Evolutionary conservation across 352 stramenopile species (phyloP).

Genomic region (Blastocystis sp.): DNA sequence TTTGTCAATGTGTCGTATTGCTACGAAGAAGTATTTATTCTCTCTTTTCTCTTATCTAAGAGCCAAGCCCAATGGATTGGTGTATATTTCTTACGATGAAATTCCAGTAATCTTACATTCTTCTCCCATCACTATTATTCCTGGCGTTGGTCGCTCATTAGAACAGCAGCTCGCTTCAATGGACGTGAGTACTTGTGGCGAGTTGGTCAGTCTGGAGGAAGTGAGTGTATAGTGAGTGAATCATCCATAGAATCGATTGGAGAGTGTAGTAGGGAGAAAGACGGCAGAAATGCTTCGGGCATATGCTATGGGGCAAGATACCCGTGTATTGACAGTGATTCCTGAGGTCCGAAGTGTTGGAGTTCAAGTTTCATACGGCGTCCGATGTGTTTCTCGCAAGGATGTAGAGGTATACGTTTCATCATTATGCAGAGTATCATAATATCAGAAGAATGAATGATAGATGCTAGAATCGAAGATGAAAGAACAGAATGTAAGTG

Average conservation of each 20-base stretch:
- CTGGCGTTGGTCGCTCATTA: not conserved
- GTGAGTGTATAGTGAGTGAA: not conserved
- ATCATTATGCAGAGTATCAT: not conserved
- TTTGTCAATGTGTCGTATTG: slow-evolving; percentile 23
- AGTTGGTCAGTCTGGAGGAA: not conserved
- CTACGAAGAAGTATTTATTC: slow-evolving; percentile 3
- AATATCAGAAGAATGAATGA: not conserved
- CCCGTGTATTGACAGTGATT: not conserved
- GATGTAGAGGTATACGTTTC: not conserved
- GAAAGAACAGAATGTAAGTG: not conserved
- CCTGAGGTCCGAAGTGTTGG: not conserved
- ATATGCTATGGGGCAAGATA: not conserved
- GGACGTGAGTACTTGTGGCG: not conserved
- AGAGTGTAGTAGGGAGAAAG: not conserved
- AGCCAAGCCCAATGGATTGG: slow-evolving; percentile 37
- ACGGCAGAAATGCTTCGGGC: not conserved
- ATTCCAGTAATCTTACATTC: not conserved
- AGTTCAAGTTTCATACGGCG: slow-evolving; percentile 43
- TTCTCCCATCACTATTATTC: not conserved
- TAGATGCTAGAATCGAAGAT: not conserved
- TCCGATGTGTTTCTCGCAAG: not conserved
- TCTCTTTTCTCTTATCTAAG: not conserved
- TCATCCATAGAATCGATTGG: not conserved
- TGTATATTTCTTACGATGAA: slow-evolving; percentile 40
- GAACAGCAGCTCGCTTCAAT: not conserved